These are phyloP conservation scores for Alisma plantagoaquatica DNA, from an alignment of 106 monocot genomes.

Conservation along the genomic window DNA sequence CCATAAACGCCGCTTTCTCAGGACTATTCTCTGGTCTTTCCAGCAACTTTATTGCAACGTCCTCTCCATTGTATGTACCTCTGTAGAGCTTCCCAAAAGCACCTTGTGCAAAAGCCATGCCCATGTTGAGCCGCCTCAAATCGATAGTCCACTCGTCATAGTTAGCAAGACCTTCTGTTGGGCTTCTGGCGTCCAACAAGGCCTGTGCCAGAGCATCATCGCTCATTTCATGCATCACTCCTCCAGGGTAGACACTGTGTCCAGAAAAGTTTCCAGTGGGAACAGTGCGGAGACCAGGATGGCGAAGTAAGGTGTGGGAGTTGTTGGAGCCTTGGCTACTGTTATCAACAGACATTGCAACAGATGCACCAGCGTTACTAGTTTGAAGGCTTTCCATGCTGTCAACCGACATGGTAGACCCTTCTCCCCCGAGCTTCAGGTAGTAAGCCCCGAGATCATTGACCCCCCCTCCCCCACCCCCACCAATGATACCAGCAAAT, in stretches of 20 bases:
- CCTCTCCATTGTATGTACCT: constrained; percentile 18
- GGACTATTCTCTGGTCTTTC: constrained; percentile 23
- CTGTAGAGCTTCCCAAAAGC: constrained; percentile 25
- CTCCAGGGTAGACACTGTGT: constrained; percentile 10
- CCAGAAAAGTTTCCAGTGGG: constrained; percentile 10
- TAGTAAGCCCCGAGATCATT: too few relatives aligned
- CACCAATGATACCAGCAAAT: too few relatives aligned
- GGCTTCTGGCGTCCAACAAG: constrained; percentile 14
- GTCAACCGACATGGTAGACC: too few relatives aligned
- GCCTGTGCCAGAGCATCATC: constrained; percentile 28
- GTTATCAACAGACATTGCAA: too few relatives aligned
- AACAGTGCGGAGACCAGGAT: constrained; percentile 4
- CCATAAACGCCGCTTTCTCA: constrained; percentile 17
- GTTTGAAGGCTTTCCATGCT: too few relatives aligned
- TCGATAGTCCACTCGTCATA: constrained; percentile 31
- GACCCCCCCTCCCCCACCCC: too few relatives aligned
- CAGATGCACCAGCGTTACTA: too few relatives aligned
- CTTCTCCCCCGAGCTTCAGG: too few relatives aligned
- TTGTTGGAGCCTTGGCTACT: too few relatives aligned
- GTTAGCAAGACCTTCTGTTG: constrained; percentile 15
- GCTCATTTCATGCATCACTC: constrained; percentile 12
- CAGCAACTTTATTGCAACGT: constrained; percentile 26
- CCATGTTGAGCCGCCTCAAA: constrained; percentile 17
- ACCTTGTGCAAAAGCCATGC: constrained; percentile 24
- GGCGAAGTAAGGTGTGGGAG: too few relatives aligned